phyloP scores from a whole-genome alignment of 129 eudicot species.

The Gnaphalium uliginosum region DNA sequence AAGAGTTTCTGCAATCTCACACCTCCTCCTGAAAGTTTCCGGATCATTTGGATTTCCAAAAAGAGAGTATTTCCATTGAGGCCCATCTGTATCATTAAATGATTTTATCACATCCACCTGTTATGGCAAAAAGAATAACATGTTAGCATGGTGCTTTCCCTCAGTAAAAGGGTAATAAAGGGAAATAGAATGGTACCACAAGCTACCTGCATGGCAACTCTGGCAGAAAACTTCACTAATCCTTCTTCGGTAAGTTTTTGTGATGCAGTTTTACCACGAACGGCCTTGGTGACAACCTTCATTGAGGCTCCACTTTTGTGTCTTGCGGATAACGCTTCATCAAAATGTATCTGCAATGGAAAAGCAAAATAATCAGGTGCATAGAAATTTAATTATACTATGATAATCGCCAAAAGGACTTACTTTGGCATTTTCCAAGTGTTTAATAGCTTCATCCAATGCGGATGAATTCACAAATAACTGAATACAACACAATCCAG shows the following conservation, averaged over 20 bases:
- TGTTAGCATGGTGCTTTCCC: slow-evolving; percentile 15
- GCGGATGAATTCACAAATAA: slow-evolving; percentile 86
- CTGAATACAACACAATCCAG: slow-evolving; percentile 98
- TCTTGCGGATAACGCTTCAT: slow-evolving; percentile 82
- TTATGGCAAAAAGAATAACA: background rate
- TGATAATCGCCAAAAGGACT: background rate
- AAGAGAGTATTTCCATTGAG: slow-evolving; percentile 94
- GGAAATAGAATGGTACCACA: background rate
- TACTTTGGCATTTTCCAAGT: slow-evolving; percentile 92
- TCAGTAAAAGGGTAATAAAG: background rate
- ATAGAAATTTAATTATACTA: background rate
- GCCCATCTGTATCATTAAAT: slow-evolving; percentile 85
- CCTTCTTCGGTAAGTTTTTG: slow-evolving; percentile 95
- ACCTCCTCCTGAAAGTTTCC: slow-evolving; percentile 94
- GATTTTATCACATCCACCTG: slow-evolving; percentile 90
- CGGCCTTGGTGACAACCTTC: slow-evolving; percentile 75
- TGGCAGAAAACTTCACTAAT: slow-evolving; percentile 82
- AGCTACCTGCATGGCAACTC: slow-evolving; percentile 87
- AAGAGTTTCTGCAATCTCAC: slow-evolving; percentile 94
- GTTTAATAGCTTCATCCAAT: slow-evolving; percentile 87
- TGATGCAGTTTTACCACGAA: slow-evolving; percentile 82
- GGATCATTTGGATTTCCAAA: slow-evolving; percentile 97
- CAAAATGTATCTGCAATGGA: slow-evolving; percentile 79
- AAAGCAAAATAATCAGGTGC: slow-evolving; percentile 14
- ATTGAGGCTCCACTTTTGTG: slow-evolving; percentile 67